Evolutionary conservation across 306 rosid species (phyloP).

Genomic region (Geum urbanum): DNA sequence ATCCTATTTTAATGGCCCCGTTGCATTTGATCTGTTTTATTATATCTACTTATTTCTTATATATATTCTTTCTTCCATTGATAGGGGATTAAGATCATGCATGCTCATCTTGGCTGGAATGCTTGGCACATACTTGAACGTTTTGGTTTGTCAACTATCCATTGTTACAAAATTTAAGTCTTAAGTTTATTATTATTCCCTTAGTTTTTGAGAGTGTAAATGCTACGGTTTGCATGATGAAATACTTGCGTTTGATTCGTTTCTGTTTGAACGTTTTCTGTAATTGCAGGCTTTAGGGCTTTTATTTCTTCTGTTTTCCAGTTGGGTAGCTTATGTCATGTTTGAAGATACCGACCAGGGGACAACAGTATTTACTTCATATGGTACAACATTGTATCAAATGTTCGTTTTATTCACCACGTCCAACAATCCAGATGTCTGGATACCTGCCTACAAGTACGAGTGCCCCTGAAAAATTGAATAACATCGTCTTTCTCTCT

Average conservation of each 20-base stretch:
- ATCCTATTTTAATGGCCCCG: not conserved
- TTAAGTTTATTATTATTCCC: too few relatives aligned
- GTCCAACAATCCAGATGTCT: constrained; percentile 93
- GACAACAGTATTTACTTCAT: constrained; percentile 70
- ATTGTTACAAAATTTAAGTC: not conserved
- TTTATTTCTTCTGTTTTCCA: constrained; percentile 84
- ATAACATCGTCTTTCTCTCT: not conserved
- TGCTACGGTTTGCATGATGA: constrained; percentile 4
- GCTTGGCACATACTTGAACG: constrained; percentile 79
- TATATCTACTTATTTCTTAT: too few relatives aligned
- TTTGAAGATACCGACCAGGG: constrained; percentile 94
- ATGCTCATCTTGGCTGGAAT: constrained; percentile 73
- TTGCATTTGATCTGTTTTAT: not conserved
- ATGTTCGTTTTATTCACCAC: constrained; percentile 85
- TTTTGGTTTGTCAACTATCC: constrained; percentile 66
- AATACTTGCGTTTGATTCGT: constrained; percentile 7
- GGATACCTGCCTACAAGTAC: constrained; percentile 99
- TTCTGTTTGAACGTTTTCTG: not conserved
- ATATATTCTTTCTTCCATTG: not conserved
- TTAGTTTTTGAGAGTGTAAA: not conserved
- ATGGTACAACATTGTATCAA: constrained; percentile 70
- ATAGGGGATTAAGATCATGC: constrained; percentile 74
- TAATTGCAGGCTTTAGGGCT: constrained; percentile 78
- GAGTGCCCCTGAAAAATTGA: constrained; percentile 30
- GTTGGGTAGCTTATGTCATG: constrained; percentile 93